Evolutionary conservation across 306 rosid genomes (phyloP).

Genomic region (Dryas alaskensis): DNA sequence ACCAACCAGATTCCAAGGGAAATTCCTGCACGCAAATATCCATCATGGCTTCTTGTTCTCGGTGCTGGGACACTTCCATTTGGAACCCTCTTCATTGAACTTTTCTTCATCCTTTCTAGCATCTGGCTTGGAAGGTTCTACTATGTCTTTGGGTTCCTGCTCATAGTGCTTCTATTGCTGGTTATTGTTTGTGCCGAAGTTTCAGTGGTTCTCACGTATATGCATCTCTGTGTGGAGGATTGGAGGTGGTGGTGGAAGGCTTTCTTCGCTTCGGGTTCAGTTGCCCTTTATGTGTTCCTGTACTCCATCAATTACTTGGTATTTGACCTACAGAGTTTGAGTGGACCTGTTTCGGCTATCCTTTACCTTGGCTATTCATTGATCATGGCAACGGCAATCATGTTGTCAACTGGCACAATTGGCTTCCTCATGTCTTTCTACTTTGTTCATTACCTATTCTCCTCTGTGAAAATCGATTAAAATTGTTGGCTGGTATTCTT

Average conservation of each 20-base stretch:
- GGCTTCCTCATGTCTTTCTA: constrained; percentile 88
- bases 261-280: constrained; percentile 93
- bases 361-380: constrained; percentile 92
- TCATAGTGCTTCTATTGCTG: constrained; percentile 70
- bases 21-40: constrained; percentile 84
- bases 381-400: constrained; percentile 89
- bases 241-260: constrained; percentile 99
- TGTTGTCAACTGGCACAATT: constrained; percentile 84
- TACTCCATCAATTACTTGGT: constrained; percentile 94
- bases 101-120: constrained; percentile 95
- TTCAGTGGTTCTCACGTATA: constrained; percentile 92
- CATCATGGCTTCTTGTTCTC: constrained; percentile 95
- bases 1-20: constrained; percentile 97
- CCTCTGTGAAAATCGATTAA: constrained; percentile 90
- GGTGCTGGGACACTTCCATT: constrained; percentile 98
- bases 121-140: constrained; percentile 98
- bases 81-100: constrained; percentile 96
- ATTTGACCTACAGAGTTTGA: constrained; percentile 91
- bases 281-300: constrained; percentile 78
- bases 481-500: constrained; percentile 27
- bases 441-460: constrained; percentile 91
- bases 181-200: constrained; percentile 91
- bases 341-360: constrained; percentile 86
- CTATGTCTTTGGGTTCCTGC: constrained; percentile 85
- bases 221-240: constrained; percentile 98